Percentiles rank a stretch among this genome's conserved stretches.
Evolutionary conservation across 495 filamentous ascomycete species (phyloP).

Genomic region (Aspergillus nanangensis): DNA sequence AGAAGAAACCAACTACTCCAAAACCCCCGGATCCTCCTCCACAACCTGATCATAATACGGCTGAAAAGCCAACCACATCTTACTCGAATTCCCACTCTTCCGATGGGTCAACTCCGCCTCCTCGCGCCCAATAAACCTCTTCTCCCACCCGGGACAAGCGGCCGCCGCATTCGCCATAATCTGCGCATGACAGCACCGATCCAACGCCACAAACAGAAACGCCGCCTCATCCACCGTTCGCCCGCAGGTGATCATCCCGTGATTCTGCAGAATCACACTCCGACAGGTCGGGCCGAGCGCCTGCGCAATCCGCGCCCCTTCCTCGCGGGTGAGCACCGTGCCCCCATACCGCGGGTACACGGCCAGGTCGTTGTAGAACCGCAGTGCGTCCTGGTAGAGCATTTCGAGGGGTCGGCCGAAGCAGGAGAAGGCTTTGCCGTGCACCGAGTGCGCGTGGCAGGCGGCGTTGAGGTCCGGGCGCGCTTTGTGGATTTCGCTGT

Average conservation of each 20-base stretch:
- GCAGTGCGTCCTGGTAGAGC: constrained; percentile 41
- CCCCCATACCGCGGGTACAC: constrained; percentile 41
- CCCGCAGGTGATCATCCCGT: constrained; percentile 53
- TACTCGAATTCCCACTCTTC: constrained; percentile 17
- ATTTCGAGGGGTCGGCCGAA: constrained; percentile 34
- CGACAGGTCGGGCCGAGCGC: constrained; percentile 47
- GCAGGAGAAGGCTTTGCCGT: constrained; percentile 24
- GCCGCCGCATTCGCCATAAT: constrained; percentile 51
- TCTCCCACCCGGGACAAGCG: constrained; percentile 38
- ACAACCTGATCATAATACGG: constrained; percentile 16
- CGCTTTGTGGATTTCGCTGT: constrained; percentile 28
- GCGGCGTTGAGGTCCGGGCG: constrained; percentile 33
- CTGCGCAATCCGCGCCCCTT: constrained; percentile 48
- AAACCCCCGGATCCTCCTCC: neutral
- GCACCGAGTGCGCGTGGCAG: constrained; percentile 31
- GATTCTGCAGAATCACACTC: constrained; percentile 55
- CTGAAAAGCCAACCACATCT: constrained; percentile 20
- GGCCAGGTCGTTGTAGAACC: constrained; percentile 41
- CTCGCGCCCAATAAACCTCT: constrained; percentile 45
- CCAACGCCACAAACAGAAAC: constrained; percentile 56
- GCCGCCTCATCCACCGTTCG: constrained; percentile 53
- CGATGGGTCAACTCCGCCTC: constrained; percentile 41
- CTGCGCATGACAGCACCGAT: constrained; percentile 57
- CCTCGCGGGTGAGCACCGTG: constrained; percentile 50
- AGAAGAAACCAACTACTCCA: neutral